A percentile compares a stretch with the other conserved stretches of the same genome.
Evolutionary conservation across 2,329 filamentous ascomycete species (phyloP).

Genomic region (Ophiostoma quercus): DNA sequence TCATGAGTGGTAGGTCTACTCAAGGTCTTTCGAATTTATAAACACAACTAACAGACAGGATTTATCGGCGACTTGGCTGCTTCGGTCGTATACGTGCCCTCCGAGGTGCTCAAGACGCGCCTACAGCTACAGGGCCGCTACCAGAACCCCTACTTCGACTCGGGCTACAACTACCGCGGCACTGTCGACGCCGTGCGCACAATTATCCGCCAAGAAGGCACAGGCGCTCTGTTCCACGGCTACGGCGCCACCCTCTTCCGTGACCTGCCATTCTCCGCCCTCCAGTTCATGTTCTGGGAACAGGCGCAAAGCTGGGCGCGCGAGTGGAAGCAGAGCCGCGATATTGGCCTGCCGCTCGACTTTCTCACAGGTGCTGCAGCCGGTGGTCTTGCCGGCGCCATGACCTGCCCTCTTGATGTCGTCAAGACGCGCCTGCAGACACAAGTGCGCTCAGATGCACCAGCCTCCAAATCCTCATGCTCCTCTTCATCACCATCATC

Average conservation of each 20-base stretch:
- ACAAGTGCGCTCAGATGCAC: constrained; percentile 55
- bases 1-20: constrained; percentile 62
- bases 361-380: constrained; percentile 84
- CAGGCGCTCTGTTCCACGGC: constrained; percentile 85
- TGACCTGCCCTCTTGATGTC: constrained; percentile 94
- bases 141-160: constrained; percentile 90
- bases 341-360: constrained; percentile 81
- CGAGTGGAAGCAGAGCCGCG: constrained; percentile 68
- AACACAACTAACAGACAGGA: constrained; percentile 47
- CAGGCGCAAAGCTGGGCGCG: constrained; percentile 81
- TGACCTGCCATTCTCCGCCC: constrained; percentile 88
- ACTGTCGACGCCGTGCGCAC: constrained; percentile 80
- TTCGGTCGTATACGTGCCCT: constrained; percentile 90
- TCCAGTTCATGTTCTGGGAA: constrained; percentile 98
- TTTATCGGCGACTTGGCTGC: constrained; percentile 89
- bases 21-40: no score
- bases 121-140: constrained; percentile 89
- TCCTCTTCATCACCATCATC: constrained; percentile 20
- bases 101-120: constrained; percentile 95
- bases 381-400: constrained; percentile 84
- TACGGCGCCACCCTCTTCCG: constrained; percentile 94
- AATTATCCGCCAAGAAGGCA: constrained; percentile 76
- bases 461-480: not conserved
- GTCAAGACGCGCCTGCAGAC: constrained; percentile 97
- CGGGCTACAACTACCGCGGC: constrained; percentile 91